Percentiles rank a stretch among this genome's conserved stretches.
phyloP scores from a whole-genome alignment of 805 yeast species.

The Teunomyces pallodes region DNA sequence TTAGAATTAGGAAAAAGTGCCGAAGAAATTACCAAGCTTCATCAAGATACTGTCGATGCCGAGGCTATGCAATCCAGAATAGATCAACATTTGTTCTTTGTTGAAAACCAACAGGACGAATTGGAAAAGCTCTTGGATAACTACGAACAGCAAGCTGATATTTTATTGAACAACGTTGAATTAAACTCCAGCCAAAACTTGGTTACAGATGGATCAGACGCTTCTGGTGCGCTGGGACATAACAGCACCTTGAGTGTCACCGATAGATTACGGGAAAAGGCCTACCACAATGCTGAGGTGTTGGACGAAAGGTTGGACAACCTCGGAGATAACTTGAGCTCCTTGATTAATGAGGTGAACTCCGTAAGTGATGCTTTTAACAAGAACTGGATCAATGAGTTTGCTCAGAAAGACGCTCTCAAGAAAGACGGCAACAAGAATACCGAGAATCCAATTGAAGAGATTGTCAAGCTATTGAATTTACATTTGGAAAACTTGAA shows the following conservation, averaged over 20 bases:
- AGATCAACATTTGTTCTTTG: slow-evolving; percentile 82
- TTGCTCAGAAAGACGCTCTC: slow-evolving; percentile 21
- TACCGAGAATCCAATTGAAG: slow-evolving; percentile 50
- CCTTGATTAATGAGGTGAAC: slow-evolving; percentile 78
- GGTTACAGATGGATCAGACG: slow-evolving; percentile 5
- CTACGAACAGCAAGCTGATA: slow-evolving; percentile 74
- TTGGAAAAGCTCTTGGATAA: slow-evolving; percentile 76
- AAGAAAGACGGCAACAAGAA: slow-evolving; percentile 14
- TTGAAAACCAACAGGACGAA: slow-evolving; percentile 91
- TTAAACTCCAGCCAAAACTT: slow-evolving; percentile 29
- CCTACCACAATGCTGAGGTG: slow-evolving; percentile 82
- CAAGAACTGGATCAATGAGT: slow-evolving; percentile 47
- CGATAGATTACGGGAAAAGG: slow-evolving; percentile 86
- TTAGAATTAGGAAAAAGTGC: slow-evolving; percentile 78
- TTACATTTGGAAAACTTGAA: slow-evolving; percentile 87
- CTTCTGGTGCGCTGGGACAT: slow-evolving; percentile 27
- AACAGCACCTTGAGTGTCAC: slow-evolving; percentile 45
- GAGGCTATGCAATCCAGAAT: slow-evolving; percentile 82
- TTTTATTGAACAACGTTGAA: slow-evolving; percentile 40
- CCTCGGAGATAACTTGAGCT: slow-evolving; percentile 71
- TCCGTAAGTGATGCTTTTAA: slow-evolving; percentile 79
- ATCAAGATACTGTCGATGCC: slow-evolving; percentile 74
- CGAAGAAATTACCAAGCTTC: slow-evolving; percentile 74
- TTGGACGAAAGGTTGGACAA: slow-evolving; percentile 78
- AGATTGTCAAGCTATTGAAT: slow-evolving; percentile 77